A percentile compares a stretch with the other conserved stretches of the same genome.
phyloP scores from a whole-genome alignment of 2,329 filamentous ascomycete genomes.

The Diaporthe sp. region DNA sequence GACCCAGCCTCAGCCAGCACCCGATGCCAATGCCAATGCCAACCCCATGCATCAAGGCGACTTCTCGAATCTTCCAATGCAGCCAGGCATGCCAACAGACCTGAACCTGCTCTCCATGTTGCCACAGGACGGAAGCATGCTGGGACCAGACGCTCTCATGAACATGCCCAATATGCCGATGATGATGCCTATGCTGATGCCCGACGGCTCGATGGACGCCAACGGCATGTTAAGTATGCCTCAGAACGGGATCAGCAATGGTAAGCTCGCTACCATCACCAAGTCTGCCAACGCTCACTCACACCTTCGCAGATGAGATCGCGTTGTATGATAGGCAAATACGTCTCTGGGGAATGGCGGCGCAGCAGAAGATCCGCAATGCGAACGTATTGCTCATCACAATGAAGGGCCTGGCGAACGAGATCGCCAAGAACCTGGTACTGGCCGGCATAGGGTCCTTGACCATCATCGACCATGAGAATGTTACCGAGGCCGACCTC shows the following conservation, averaged over 20 bases:
- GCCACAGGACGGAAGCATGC: slow-evolving; percentile 37
- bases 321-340: slow-evolving; percentile 98
- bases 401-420: slow-evolving; percentile 88
- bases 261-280: slow-evolving; percentile 8
- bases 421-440: slow-evolving; percentile 97
- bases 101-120: slow-evolving; percentile 37
- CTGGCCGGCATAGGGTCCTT: slow-evolving; percentile 91
- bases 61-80: slow-evolving; percentile 33
- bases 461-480: slow-evolving; percentile 84
- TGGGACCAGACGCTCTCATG: slow-evolving; percentile 39
- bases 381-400: slow-evolving; percentile 92
- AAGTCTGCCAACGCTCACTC: slow-evolving; percentile 4
- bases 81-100: slow-evolving; percentile 30
- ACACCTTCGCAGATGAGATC: slow-evolving; percentile 79
- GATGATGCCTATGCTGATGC: slow-evolving; percentile 46
- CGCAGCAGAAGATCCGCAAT: slow-evolving; percentile 90
- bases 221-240: slow-evolving; percentile 32
- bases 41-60: slow-evolving; percentile 26
- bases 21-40: slow-evolving; percentile 1
- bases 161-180: slow-evolving; percentile 43
- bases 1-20: slow-evolving; percentile 4
- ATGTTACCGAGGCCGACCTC: slow-evolving; percentile 82
- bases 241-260: slow-evolving; percentile 34
- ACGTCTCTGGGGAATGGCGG: slow-evolving; percentile 94
- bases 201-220: slow-evolving; percentile 43